Conservation (phyloP, 2,329 filamentous ascomycete genomes). For the Falciphora oryzae region DNA sequence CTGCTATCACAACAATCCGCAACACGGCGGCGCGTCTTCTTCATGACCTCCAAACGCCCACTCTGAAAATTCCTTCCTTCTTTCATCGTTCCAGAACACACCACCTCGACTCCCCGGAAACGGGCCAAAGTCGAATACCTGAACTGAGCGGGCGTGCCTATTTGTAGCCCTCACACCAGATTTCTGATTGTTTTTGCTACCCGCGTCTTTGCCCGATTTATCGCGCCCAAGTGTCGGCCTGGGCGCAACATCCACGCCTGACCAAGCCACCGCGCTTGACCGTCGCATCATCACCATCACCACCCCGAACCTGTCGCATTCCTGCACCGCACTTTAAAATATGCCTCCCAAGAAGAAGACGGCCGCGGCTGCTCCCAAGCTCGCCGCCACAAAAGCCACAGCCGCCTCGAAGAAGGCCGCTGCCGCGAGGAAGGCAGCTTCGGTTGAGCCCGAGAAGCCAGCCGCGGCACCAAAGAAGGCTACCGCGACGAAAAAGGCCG, state of each 20-base stretch:
- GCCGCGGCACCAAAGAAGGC: conserved; percentile 14
- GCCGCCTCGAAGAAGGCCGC: conserved; percentile 17
- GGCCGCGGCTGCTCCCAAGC: background rate
- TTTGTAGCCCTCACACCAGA: background rate
- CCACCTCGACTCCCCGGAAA: background rate
- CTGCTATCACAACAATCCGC: background rate
- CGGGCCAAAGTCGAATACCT: too few species aligned
- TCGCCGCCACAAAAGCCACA: background rate
- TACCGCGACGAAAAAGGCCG: conserved; percentile 15
- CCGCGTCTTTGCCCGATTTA: background rate
- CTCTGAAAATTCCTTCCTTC: background rate
- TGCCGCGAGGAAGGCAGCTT: conserved; percentile 20
- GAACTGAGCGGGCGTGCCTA: too few species aligned
- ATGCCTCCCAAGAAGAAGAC: background rate
- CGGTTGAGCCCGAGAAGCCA: conserved; percentile 12
- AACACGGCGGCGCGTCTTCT: background rate
- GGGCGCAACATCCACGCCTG: background rate
- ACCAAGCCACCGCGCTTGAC: background rate
- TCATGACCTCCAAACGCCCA: background rate
- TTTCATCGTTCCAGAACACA: background rate
- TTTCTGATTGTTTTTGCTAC: background rate
- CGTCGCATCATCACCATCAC: background rate
- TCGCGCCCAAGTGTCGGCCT: background rate
- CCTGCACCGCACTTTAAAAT: background rate
- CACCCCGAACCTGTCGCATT: background rate